A percentile compares a stretch with the other conserved stretches of the same genome.
Conservation (phyloP, 306 rosid species). For the Astragalus glycyphyllos region DNA sequence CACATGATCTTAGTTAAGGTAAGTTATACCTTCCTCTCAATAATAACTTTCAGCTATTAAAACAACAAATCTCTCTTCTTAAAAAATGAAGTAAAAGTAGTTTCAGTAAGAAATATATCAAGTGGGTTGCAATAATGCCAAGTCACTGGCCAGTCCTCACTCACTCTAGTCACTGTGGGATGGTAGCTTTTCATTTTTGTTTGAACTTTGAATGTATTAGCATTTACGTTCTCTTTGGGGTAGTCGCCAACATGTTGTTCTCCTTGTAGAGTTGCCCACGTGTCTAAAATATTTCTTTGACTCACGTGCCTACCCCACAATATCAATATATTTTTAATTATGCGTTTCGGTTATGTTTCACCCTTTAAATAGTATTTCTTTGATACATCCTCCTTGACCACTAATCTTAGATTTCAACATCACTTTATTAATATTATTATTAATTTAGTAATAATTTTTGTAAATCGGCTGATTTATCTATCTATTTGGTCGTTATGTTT, state of each 20-base stretch:
- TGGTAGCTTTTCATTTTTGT: too few species aligned
- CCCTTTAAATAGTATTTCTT: neutral
- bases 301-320: conserved; percentile 29
- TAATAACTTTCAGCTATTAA: too few species aligned
- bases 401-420: conserved; percentile 21
- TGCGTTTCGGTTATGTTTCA: neutral
- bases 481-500: conserved; percentile 13
- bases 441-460: neutral
- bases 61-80: too few species aligned
- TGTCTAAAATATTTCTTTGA: conserved; percentile 25
- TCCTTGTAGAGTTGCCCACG: conserved; percentile 42
- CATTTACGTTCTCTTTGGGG: neutral
- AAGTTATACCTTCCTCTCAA: too few species aligned
- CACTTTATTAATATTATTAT: neutral
- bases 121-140: too few species aligned
- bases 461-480: neutral
- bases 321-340: neutral
- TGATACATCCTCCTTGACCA: conserved; percentile 46
- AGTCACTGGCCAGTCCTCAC: too few species aligned
- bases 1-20: too few species aligned
- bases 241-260: conserved; percentile 9
- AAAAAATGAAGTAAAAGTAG: too few species aligned
- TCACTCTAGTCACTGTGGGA: too few species aligned
- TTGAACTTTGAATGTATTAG: too few species aligned
- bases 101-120: too few species aligned